Base-by-base conservation (phyloP, 768 basidiomycete genomes). In the Bullera alba region DNA sequence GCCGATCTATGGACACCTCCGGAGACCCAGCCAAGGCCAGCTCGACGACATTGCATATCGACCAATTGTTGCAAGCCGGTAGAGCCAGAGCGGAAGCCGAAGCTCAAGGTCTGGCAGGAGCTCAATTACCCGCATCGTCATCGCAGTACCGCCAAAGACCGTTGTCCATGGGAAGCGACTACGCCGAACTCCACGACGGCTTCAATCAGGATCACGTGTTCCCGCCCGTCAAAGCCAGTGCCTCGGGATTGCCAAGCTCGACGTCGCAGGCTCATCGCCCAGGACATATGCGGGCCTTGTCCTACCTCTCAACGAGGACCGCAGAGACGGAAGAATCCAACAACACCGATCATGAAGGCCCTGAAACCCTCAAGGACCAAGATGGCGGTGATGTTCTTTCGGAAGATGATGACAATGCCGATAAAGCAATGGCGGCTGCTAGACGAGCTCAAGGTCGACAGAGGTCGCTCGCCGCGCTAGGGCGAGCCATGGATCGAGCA, bases 401-500 rank as follows among this genome's bases (percentile, higher is more conserved):
- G 12, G 50, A 49, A 29, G 53, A 57, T 7, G 46, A 57, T 15
- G 50, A 51, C 4, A 30, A 58, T 35, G 43, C 30, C 22, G 62
- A 67, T 27, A 55, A 58, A 30, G 42, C 50, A 1, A 28, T 52
- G 7, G 41, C 63, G 8, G 68, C 61, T 34, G 64, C 65, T 5
- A 41, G 56, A 42, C 49, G 62, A 5, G 55, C 61, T 0, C 48
- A 55, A 42, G 70, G 67, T 7, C 51, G 70, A 34, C 64, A 67
- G 47, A 58, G 53, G 54, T 63, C 61, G 23, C 50, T 71, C 19
- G 70, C 70, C 15, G 60, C 58, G 5, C 60, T 71, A 19, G 34
- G 42, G 29, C 56, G 58, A 8, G 61, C 54, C 2, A 58, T 60
- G 23, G 53, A 58, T 34, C 30, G 50, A 45, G 50, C 53, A 45